Percentiles rank a stretch among this genome's conserved stretches.
These are phyloP conservation scores for Phyllosticta citriasiana DNA, from an alignment of 2,329 filamentous ascomycete genomes.

Conservation along the genomic window DNA sequence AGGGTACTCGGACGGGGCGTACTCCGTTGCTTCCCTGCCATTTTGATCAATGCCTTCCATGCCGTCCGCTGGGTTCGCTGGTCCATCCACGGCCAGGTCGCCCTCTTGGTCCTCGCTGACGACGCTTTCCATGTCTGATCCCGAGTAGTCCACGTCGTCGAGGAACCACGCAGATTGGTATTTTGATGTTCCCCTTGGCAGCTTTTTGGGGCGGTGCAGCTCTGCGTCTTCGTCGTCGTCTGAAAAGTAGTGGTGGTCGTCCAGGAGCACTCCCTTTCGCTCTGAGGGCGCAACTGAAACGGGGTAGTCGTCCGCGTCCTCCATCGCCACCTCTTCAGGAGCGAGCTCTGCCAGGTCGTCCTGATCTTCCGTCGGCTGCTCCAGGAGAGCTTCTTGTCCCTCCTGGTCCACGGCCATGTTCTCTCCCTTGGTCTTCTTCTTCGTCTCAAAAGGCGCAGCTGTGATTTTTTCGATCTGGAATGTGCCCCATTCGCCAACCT, in stretches of 20 bases:
- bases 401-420: conserved; percentile 59
- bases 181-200: conserved; percentile 84
- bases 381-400: conserved; percentile 47
- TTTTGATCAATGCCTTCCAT: conserved; percentile 50
- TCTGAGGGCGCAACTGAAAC: conserved; percentile 38
- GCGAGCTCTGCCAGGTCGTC: conserved; percentile 78
- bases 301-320: conserved; percentile 47
- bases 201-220: conserved; percentile 54
- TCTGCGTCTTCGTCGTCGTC: conserved; percentile 63
- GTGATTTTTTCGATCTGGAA: conserved; percentile 88
- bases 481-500: conserved; percentile 87
- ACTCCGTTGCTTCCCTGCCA: conserved; percentile 59
- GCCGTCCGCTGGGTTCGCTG: conserved; percentile 68
- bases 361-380: conserved; percentile 64
- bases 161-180: conserved; percentile 96
- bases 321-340: conserved; percentile 75
- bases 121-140: conserved; percentile 61
- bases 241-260: conserved; percentile 97
- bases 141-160: conserved; percentile 69
- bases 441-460: conserved; percentile 56
- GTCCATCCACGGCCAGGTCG: conserved; percentile 41
- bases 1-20: conserved; percentile 76
- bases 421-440: conserved; percentile 48
- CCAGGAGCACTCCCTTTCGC: conserved; percentile 76
- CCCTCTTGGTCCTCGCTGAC: conserved; percentile 48